These are phyloP conservation scores for Boletus mariae DNA, from an alignment of 1,284 basidiomycete species.

Conservation along the genomic window DNA sequence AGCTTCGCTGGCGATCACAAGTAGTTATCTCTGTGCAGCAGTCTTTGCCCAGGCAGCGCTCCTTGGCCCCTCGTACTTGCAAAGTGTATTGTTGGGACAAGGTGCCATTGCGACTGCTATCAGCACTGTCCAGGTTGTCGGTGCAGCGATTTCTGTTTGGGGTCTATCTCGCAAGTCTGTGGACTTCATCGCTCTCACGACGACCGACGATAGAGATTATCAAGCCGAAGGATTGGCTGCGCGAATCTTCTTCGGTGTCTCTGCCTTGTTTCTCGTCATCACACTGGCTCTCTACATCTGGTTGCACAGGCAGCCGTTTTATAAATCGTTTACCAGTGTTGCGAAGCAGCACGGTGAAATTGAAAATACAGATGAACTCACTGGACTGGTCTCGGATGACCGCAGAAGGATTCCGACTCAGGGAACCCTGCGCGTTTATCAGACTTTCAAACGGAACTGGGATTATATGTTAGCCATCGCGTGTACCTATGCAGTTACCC, in stretches of 20 bases:
- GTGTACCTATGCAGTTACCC: slow-evolving; percentile 75
- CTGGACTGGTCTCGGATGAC: slow-evolving; percentile 35
- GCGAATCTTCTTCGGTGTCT: slow-evolving; percentile 63
- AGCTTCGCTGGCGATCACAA: slow-evolving; percentile 54
- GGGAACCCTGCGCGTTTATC: slow-evolving; percentile 42
- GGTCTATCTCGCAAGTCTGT: slow-evolving; percentile 29
- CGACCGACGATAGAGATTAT: slow-evolving; percentile 27
- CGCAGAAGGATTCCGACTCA: slow-evolving; percentile 19
- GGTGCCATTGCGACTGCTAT: slow-evolving; percentile 71
- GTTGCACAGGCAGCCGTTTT: slow-evolving; percentile 53
- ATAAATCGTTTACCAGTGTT: slow-evolving; percentile 46
- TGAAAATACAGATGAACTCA: slow-evolving; percentile 29
- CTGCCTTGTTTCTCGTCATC: slow-evolving; percentile 57
- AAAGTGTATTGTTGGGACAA: slow-evolving; percentile 69
- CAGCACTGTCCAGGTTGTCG: slow-evolving; percentile 63
- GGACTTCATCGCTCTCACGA: neutral
- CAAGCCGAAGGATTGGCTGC: slow-evolving; percentile 58
- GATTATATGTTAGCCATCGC: slow-evolving; percentile 68
- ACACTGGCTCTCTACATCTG: slow-evolving; percentile 49
- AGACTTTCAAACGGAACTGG: slow-evolving; percentile 60
- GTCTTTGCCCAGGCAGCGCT: slow-evolving; percentile 66
- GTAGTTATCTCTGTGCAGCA: slow-evolving; percentile 66
- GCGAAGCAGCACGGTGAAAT: slow-evolving; percentile 34
- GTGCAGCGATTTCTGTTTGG: slow-evolving; percentile 52
- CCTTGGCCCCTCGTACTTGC: slow-evolving; percentile 64